Base-by-base conservation (phyloP, 2,329 filamentous ascomycete species). In the Grosmannia clavigera region DNA sequence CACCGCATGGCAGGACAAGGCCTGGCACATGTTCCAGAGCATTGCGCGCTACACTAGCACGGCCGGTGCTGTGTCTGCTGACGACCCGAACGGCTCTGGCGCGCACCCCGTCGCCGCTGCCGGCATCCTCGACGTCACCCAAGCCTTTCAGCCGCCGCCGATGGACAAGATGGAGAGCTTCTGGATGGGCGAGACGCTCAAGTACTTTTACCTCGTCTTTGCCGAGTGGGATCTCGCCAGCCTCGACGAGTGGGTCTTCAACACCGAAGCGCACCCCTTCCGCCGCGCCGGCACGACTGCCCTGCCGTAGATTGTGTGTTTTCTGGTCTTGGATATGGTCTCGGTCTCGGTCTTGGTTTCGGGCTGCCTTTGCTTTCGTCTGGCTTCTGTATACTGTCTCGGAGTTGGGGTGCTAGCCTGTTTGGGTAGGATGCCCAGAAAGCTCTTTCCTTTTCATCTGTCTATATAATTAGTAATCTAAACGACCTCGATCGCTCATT, bases 151-250 rank as follows among this genome's bases (percentile, higher is more conserved):
- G 55, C 64, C 72, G 31, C 69, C 71, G 59, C 69, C 69, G 64
- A 71, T 77, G 61, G 83, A 88, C 67, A 79, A 79, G 58, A 88
- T 89, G 86, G 86, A 90, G 75, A 87, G 84, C 63, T 90, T 89
- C 70, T 90, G 86, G 85, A 75, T 87, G 46, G 82, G 82, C 1
- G 83, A 86, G 72, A 86, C 83, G 64, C 71, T 86, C 58, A 86
- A 86, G 69, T 86, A 86, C 69, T 85, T 85, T 64, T 86, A 82
- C 63, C 71, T 87, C 60, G 75, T 84, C 10, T 86, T 85, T 67
- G 76, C 75, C 38, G 81, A 84, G 50, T 82, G 81, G 61, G 74
- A 78, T 60, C 69, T 83, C 31, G 72, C 84, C 19, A 83, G 78
- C 66, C 70, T 87, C 65, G 83, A 87, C 69, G 74, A 81, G 61